phyloP scores from a whole-genome alignment of 2,329 filamentous ascomycete species.

The Nannizziopsis arthrosporioides region DNA sequence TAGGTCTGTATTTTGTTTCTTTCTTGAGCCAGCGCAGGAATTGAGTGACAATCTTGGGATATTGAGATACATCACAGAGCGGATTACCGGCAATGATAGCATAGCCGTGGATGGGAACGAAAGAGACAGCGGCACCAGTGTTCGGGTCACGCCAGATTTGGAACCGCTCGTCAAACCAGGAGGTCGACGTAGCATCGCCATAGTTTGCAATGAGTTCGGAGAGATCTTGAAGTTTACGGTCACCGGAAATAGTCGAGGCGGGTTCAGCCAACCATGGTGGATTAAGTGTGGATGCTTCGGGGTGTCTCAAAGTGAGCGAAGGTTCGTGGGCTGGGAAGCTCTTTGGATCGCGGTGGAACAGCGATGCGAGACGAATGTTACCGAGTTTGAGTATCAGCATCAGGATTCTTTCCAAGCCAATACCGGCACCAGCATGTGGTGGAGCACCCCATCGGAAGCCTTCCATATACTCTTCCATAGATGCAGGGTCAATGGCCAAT shows the following conservation, averaged over 20 bases:
- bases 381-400: constrained; percentile 77
- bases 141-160: constrained; percentile 70
- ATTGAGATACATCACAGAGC: constrained; percentile 69
- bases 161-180: constrained; percentile 83
- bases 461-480: constrained; percentile 81
- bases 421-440: constrained; percentile 79
- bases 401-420: constrained; percentile 78
- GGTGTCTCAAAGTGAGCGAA: constrained; percentile 60
- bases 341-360: constrained; percentile 82
- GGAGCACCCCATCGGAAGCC: constrained; percentile 82
- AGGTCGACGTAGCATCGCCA: constrained; percentile 85
- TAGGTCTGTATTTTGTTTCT: constrained; percentile 59
- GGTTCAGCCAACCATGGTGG: constrained; percentile 46
- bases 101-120: constrained; percentile 63
- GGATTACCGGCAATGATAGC: constrained; percentile 81
- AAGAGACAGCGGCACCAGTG: constrained; percentile 76
- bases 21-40: constrained; percentile 67
- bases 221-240: constrained; percentile 54
- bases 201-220: constrained; percentile 92
- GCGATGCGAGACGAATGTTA: constrained; percentile 75
- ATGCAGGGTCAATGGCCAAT: constrained; percentile 62
- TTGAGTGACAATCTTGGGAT: constrained; percentile 56
- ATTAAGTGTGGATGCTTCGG: constrained; percentile 71
- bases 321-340: constrained; percentile 62
- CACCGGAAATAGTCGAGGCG: constrained; percentile 27